These are phyloP conservation scores for Rhodosporidiobolus odoratus DNA, from an alignment of 768 basidiomycete species.

Conservation along the genomic window DNA sequence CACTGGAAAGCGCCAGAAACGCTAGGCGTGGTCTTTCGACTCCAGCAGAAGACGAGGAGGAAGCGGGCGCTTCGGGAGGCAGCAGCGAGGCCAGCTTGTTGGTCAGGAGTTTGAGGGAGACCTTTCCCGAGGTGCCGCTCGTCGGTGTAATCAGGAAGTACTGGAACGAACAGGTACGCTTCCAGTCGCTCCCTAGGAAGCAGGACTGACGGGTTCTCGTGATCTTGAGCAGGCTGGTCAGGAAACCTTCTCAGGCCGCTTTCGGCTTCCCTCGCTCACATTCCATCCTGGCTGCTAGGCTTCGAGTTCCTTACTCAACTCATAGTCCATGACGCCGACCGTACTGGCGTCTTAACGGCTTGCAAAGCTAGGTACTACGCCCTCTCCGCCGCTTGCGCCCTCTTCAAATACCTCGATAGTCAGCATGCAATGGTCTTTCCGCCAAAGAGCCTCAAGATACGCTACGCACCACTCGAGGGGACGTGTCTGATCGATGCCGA, in stretches of 20 bases:
- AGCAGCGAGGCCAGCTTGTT: slow-evolving; percentile 53
- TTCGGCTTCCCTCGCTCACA: slow-evolving; percentile 5
- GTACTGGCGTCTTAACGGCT: slow-evolving; percentile 14
- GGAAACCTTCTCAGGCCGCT: no score
- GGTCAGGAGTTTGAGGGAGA: slow-evolving; percentile 66
- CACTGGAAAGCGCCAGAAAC: slow-evolving; percentile 13
- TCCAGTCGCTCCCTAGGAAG: background rate
- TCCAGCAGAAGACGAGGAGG: slow-evolving; percentile 39
- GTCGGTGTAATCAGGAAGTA: slow-evolving; percentile 70
- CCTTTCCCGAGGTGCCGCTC: slow-evolving; percentile 63
- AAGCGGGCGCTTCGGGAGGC: slow-evolving; percentile 42
- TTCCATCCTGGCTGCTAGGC: slow-evolving; percentile 48
- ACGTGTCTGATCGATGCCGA: slow-evolving; percentile 93
- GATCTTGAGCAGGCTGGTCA: background rate
- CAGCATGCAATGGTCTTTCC: slow-evolving; percentile 68
- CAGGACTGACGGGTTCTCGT: no score
- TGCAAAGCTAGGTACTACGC: slow-evolving; percentile 66
- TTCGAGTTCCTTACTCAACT: slow-evolving; percentile 72
- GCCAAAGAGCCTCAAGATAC: slow-evolving; percentile 43
- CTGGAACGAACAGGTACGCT: slow-evolving; percentile 80
- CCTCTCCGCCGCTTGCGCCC: slow-evolving; percentile 73
- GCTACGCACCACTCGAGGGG: slow-evolving; percentile 46
- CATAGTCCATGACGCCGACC: slow-evolving; percentile 9
- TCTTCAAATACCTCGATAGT: slow-evolving; percentile 77
- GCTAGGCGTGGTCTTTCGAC: background rate